Evolutionary conservation across 2,329 filamentous ascomycete genomes (phyloP), one percentile per base, ranked within the genome.

Genomic region (Nigrospora sphaerica): DNA sequence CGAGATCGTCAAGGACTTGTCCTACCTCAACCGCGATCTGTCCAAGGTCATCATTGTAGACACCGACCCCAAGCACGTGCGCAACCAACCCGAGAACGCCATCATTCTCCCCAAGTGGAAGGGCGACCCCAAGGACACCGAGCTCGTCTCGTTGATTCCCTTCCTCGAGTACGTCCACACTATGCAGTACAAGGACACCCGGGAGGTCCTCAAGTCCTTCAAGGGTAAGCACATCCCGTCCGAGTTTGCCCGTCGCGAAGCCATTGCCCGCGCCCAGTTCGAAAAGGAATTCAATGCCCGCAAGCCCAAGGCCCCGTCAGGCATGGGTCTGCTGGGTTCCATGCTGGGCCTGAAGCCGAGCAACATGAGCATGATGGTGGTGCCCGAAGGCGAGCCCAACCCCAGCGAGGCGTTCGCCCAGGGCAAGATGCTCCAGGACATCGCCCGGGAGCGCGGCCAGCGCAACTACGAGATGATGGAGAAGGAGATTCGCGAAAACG

Each of bases 1-100:
- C 53, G 88, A 96, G 69, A 91, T 97, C 60, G 80, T 98, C 69
- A 98, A 98, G 88, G 93, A 98, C 63, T 81, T 98, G n/a, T 90
- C 90, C 3, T 97, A 95, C 69, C 81, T 98, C 42, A 98, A 98
- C 73, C 88, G 93, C 49, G 90, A 95, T 61, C 78, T 96, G 32
- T 93, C 87, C 54, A 97, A 97, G 71, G 89, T 95, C 42, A 89
- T 98, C 63, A 83, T 98, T 57, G 79, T 98, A 60, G 93, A 98
- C 65, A 95, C 89, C 41, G 84, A 95, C 53, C 71, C 85, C 35
- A 72, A 80, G 36, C 89, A 96, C 59, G 88, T 92, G 50, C 85
- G 87, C 58, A 80, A 86, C 53, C 93, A 98, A 62, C 93, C 93
- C n/a, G 89, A 95, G 60, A 98, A 98, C 67, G 89, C 93, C 54